These are phyloP conservation scores for Arachnopeziza araneosa DNA, from an alignment of 2,329 filamentous ascomycete species.

Conservation along the genomic window DNA sequence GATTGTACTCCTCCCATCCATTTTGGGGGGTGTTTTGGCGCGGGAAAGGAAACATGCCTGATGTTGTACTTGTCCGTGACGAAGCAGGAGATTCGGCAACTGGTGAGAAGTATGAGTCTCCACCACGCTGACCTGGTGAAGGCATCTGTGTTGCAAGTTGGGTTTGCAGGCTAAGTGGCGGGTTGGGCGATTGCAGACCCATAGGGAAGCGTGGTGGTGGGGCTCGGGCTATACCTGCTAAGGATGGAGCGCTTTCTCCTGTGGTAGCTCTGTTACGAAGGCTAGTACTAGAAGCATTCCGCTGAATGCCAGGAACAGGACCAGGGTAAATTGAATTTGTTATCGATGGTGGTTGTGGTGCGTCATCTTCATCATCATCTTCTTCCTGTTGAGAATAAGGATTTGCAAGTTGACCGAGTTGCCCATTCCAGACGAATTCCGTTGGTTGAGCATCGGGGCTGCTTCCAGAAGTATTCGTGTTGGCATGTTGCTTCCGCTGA, in stretches of 20 bases:
- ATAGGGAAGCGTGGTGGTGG: conserved; percentile 66
- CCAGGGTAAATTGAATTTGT: conserved; percentile 32
- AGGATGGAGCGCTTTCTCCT: conserved; percentile 58
- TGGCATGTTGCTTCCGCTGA: conserved; percentile 62
- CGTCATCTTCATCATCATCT: conserved; percentile 52
- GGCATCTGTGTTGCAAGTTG: conserved; percentile 35
- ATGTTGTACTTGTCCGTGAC: conserved; percentile 68
- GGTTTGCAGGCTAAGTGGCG: conserved; percentile 66
- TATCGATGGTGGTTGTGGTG: conserved; percentile 27
- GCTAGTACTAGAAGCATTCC: conserved; percentile 70
- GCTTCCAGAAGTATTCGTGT: conserved; percentile 42
- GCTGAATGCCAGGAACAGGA: conserved; percentile 49
- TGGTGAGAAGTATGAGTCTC: conserved; percentile 90
- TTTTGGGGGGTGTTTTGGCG: conserved; percentile 65
- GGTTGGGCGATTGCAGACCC: conserved; percentile 32
- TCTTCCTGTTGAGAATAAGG: conserved; percentile 67
- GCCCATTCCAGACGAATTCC: conserved; percentile 71
- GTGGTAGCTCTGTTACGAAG: conserved; percentile 73
- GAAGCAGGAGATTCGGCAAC: conserved; percentile 71
- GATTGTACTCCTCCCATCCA: conserved; percentile 66
- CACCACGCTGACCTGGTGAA: conserved; percentile 28
- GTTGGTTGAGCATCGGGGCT: conserved; percentile 38
- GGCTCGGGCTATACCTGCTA: conserved; percentile 51
- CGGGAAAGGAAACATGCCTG: conserved; percentile 75
- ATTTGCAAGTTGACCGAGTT: conserved; percentile 66